These are phyloP conservation scores for Pseudogymnoascus sp. DNA, from an alignment of 2,329 filamentous ascomycete species.

Conservation along the genomic window DNA sequence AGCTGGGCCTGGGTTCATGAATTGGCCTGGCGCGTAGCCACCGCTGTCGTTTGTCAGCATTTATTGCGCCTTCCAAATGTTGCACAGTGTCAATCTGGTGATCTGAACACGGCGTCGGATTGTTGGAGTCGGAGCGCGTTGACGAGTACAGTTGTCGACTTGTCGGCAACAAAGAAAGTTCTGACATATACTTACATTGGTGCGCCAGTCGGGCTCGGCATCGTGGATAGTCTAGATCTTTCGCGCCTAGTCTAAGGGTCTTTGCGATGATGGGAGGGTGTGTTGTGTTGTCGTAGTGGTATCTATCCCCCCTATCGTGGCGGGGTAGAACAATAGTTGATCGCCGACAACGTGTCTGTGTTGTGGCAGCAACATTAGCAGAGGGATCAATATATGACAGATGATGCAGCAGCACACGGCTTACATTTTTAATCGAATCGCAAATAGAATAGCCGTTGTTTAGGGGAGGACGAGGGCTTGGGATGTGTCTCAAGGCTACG, in stretches of 20 bases:
- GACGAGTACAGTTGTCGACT: neutral
- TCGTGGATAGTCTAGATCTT: neutral
- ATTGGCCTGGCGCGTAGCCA: conserved; percentile 53
- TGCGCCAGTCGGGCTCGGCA: conserved; percentile 4
- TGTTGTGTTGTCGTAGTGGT: neutral
- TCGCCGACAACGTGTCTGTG: conserved; percentile 7
- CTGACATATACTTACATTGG: neutral
- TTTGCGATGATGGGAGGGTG: neutral
- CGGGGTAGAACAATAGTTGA: conserved; percentile 5
- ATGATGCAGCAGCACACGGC: neutral
- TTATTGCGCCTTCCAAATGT: neutral
- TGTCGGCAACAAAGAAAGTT: neutral
- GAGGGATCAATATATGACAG: neutral
- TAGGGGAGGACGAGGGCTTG: neutral
- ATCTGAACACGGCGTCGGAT: neutral
- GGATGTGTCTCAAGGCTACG: conserved; percentile 1
- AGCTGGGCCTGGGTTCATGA: conserved; percentile 96
- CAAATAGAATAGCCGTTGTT: neutral
- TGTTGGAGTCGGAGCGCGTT: neutral
- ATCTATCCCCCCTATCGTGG: conserved; percentile 9
- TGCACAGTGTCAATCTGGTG: conserved; percentile 1
- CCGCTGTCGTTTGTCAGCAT: conserved; percentile 6
- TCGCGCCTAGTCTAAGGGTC: conserved; percentile 1
- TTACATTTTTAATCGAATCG: neutral
- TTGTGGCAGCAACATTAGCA: neutral